phyloP scores from a whole-genome alignment of 345 rosid species.

The Sapria himalayana region DNA sequence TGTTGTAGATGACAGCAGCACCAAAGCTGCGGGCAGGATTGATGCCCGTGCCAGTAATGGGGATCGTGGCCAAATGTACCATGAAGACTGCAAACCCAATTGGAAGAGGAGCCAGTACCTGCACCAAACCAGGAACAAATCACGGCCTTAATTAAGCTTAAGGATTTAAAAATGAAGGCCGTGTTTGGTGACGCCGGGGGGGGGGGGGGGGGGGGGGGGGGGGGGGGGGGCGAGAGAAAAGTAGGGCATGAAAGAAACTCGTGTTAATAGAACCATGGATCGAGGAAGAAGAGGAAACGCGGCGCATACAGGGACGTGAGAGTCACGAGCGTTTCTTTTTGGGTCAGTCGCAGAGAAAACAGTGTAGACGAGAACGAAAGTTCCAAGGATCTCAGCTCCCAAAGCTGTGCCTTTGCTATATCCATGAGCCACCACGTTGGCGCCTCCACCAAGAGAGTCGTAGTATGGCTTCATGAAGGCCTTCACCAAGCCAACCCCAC shows the following conservation, averaged over 20 bases:
- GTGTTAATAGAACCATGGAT: neutral
- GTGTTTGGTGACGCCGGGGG: too few relatives aligned
- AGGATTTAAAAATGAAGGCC: too few relatives aligned
- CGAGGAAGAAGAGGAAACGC: neutral
- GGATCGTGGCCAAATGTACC: constrained; percentile 58
- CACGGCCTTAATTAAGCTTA: too few relatives aligned
- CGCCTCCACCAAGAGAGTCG: constrained; percentile 45
- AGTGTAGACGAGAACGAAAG: constrained; percentile 55
- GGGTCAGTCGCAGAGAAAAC: constrained; percentile 85
- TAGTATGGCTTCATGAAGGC: constrained; percentile 48
- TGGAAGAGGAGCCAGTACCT: constrained; percentile 64
- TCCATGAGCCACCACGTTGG: constrained; percentile 30
- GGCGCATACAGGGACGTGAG: constrained; percentile 49
- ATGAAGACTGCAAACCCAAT: constrained; percentile 61
- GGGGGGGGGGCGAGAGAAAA: too few relatives aligned
- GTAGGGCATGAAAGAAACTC: neutral
- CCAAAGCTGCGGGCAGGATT: constrained; percentile 57
- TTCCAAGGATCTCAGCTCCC: constrained; percentile 73
- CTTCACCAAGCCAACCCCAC: constrained; percentile 69
- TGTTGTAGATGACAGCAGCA: constrained; percentile 40
- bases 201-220: too few relatives aligned
- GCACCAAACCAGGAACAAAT: neutral
- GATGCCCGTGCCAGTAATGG: constrained; percentile 48
- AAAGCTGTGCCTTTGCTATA: constrained; percentile 50
- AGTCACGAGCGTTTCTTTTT: constrained; percentile 72